Evolutionary conservation across 139 green algal species (phyloP).

Genomic region (Chlamydomonas sphaeroides): DNA sequence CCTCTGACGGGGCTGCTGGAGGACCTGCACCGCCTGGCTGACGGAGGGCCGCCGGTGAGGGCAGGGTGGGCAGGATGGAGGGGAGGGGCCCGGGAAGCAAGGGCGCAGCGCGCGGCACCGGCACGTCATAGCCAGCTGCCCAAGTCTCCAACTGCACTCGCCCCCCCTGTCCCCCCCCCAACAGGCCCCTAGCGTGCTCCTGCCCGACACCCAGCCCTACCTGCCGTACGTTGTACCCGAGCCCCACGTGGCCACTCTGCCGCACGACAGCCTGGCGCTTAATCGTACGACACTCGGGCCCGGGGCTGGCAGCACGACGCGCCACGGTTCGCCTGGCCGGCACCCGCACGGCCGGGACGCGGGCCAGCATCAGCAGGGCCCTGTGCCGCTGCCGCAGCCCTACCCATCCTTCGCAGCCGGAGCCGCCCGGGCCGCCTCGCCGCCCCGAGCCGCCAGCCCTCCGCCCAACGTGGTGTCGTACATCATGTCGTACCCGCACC

Average conservation of each 20-base stretch:
- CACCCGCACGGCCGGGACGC: neutral
- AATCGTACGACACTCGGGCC: neutral
- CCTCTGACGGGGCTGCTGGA: constrained; percentile 41
- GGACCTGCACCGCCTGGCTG: constrained; percentile 41
- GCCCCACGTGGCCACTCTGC: neutral
- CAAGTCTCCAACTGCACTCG: neutral
- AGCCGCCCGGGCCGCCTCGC: too few species aligned
- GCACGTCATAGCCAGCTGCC: neutral
- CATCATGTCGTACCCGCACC: neutral
- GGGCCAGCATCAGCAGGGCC: too few species aligned
- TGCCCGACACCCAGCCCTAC: constrained; percentile 27
- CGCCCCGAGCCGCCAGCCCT: too few species aligned
- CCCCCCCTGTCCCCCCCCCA: neutral
- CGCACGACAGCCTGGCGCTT: neutral
- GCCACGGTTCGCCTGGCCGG: neutral
- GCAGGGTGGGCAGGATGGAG: neutral
- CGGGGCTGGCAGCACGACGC: neutral
- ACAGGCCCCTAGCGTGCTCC: constrained; percentile 15
- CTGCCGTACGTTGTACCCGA: constrained; percentile 24
- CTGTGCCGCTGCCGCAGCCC: too few species aligned
- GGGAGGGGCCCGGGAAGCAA: too few species aligned
- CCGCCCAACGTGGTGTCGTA: neutral
- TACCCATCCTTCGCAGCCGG: neutral
- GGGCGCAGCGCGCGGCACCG: too few species aligned
- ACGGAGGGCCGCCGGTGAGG: constrained; percentile 2